Evolutionary conservation across 371 early-diverging fungal species (phyloP), one percentile per base, ranked within the genome.

Genomic region (Coemansia sp.): DNA sequence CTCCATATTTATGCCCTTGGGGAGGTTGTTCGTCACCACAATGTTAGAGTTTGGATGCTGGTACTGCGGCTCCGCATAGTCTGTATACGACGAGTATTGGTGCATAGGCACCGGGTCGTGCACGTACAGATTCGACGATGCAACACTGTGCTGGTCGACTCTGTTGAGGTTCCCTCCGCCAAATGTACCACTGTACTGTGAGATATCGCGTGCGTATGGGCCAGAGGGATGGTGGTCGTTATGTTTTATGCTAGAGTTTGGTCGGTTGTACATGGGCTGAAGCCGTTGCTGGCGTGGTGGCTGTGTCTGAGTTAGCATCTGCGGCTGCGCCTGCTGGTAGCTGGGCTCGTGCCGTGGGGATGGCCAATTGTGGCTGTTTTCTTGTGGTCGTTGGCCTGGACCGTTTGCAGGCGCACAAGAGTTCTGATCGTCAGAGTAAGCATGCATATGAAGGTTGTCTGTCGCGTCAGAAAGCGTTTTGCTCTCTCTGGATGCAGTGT

Each of bases 401-500:
- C 26, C 53, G 53, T 21, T 53, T 13, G 28, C 55, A 55, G 24
- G 55, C 28, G 55, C 15, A n/a, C 12, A 21, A 58, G 13, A 12
- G 40, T n/a, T 29, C 4, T 40, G 9, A 17, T 52, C 53, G 19
- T 32, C 63, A 4, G 52, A 53, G 39, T 63, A 54, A 9, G 32
- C 63, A 13, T 21, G 32, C 63, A 54, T 63, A 19, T 63, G 63
- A 6, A 54, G 13, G 46, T 71, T 52, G 2, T 54, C 72, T 4
- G 61, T 26, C 62, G 29, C 15, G 4, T 55, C 55, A 12, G 55
- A 55, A 13, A 55, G 21, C 15, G 55, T n/a, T 15, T 57, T 57
- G 54, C 70, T 73, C 12, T 71, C 67, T 58, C 75, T 58, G 15
- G 75, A 61, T 11, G 77, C 77, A 5, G 61, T 48, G 39, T 76